phyloP scores from a whole-genome alignment of 2,329 filamentous ascomycete genomes.

The Diaporthe humulicola region DNA sequence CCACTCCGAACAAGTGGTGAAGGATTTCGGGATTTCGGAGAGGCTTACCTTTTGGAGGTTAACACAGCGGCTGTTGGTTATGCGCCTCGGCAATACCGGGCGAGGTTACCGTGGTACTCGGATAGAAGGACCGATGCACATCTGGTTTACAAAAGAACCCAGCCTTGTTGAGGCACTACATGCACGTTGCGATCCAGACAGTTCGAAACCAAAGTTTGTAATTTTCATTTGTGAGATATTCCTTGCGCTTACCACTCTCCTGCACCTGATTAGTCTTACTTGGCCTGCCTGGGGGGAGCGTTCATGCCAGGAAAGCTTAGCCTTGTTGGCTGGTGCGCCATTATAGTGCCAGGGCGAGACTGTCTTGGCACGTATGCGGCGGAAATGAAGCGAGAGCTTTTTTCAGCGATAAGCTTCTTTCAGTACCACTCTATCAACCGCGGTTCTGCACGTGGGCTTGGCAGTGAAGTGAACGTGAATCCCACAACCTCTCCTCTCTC shows the following conservation, averaged over 20 bases:
- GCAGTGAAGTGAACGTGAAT: background rate
- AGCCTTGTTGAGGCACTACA: background rate
- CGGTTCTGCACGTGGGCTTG: background rate
- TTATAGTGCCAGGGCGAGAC: background rate
- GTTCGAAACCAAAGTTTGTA: background rate
- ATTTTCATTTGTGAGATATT: background rate
- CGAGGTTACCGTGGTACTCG: too few species aligned
- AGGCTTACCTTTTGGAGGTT: too few species aligned
- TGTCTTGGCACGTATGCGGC: background rate
- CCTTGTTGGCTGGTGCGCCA: background rate
- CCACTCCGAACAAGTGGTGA: too few species aligned
- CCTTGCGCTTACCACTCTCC: background rate
- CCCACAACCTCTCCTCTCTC: background rate
- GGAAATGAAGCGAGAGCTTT: conserved; percentile 8
- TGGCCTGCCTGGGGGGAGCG: background rate
- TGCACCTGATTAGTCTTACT: too few species aligned
- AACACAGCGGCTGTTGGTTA: too few species aligned
- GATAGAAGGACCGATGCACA: too few species aligned
- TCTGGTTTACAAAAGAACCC: too few species aligned
- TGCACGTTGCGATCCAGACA: background rate
- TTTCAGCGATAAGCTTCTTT: background rate
- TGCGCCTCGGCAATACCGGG: too few species aligned
- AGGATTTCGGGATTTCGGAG: too few species aligned
- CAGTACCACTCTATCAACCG: background rate
- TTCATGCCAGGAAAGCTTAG: background rate